Conservation (phyloP, 2,329 filamentous ascomycete species). For the Exophiala spinifera region DNA sequence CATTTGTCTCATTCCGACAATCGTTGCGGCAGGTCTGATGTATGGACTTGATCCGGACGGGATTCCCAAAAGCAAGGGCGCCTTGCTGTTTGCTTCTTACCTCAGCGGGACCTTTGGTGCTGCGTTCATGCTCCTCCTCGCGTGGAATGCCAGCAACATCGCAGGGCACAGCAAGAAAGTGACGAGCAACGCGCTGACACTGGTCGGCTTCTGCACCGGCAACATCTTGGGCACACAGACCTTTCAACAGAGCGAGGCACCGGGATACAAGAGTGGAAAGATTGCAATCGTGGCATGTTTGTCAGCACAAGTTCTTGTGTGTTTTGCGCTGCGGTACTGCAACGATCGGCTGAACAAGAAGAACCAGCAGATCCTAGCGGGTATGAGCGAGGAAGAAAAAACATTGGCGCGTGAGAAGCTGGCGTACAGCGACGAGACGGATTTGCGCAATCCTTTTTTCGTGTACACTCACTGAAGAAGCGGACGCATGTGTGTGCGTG, state of each 20-base stretch:
- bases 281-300: slow-evolving; percentile 36
- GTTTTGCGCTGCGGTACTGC: slow-evolving; percentile 31
- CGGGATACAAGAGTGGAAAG: slow-evolving; percentile 41
- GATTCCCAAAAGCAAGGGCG: slow-evolving; percentile 40
- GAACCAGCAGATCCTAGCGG: slow-evolving; percentile 31
- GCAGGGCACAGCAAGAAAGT: slow-evolving; percentile 52
- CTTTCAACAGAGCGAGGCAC: slow-evolving; percentile 42
- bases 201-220: slow-evolving; percentile 43
- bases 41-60: slow-evolving; percentile 30
- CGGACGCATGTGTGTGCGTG: neutral
- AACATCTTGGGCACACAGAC: slow-evolving; percentile 47
- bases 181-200: slow-evolving; percentile 45
- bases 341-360: slow-evolving; percentile 34
- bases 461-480: slow-evolving; percentile 28
- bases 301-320: slow-evolving; percentile 31
- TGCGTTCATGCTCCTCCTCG: slow-evolving; percentile 45
- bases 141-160: slow-evolving; percentile 48
- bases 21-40: slow-evolving; percentile 43
- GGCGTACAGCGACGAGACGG: slow-evolving; percentile 32
- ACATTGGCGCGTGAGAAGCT: slow-evolving; percentile 29
- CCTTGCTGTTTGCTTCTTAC: slow-evolving; percentile 44
- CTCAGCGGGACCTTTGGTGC: slow-evolving; percentile 45
- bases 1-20: slow-evolving; percentile 46
- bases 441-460: slow-evolving; percentile 32
- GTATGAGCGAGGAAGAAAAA: slow-evolving; percentile 33